Evolutionary conservation across 306 rosid genomes (phyloP).

Genomic region (Cyamopsis tetragonoloba): DNA sequence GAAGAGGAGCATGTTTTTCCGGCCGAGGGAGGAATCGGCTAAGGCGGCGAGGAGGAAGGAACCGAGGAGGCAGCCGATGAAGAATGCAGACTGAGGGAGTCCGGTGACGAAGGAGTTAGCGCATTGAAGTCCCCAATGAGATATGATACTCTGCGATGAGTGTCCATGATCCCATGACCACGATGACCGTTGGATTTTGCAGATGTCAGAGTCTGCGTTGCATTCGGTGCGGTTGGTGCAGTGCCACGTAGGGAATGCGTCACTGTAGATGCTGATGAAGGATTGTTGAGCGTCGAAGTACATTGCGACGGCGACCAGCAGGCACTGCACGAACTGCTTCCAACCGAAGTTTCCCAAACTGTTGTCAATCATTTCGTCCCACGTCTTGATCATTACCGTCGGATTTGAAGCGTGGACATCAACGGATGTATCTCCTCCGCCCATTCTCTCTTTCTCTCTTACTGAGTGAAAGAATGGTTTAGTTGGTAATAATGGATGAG

Average conservation of each 20-base stretch:
- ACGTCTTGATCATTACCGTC: no score
- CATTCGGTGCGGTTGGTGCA: constrained; percentile 24
- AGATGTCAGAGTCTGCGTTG: constrained; percentile 12
- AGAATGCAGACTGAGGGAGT: constrained; percentile 23
- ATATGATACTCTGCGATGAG: constrained; percentile 27
- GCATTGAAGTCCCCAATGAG: constrained; percentile 35
- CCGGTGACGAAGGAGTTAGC: constrained; percentile 21
- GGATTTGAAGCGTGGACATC: no score
- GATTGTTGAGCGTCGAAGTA: constrained; percentile 40
- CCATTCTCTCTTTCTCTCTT: no score
- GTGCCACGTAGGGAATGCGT: constrained; percentile 39
- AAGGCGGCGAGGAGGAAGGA: constrained; percentile 28
- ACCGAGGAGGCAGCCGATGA: constrained; percentile 18
- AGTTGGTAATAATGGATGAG: no score
- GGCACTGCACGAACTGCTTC: constrained; percentile 25
- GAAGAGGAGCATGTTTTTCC: constrained; percentile 31
- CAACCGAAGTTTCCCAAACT: constrained; percentile 4
- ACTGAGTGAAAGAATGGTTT: no score
- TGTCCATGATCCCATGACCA: constrained; percentile 38
- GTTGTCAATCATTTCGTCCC: not conserved
- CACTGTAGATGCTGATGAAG: constrained; percentile 34
- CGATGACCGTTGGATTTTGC: constrained; percentile 18
- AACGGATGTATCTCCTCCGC: no score
- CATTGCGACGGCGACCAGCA: constrained; percentile 26
- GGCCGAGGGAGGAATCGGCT: constrained; percentile 37